Evolutionary conservation across 2,329 filamentous ascomycete species (phyloP).

Genomic region (Stylonectria norvegica): DNA sequence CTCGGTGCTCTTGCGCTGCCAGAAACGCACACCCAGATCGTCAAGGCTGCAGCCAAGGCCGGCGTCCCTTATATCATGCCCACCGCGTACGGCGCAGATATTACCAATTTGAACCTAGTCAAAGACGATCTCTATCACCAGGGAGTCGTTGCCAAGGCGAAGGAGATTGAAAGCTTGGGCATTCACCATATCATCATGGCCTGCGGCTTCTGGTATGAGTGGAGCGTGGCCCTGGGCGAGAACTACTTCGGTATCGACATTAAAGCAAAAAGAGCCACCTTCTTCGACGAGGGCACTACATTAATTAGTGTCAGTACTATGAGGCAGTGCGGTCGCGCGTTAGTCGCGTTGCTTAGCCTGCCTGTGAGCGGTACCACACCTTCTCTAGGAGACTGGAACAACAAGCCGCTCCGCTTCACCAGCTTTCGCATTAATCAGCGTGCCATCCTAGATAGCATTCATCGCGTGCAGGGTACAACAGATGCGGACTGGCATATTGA

Average conservation of each 20-base stretch:
- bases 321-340: constrained; percentile 52
- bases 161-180: neutral
- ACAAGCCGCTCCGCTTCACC: constrained; percentile 45
- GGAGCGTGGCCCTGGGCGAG: constrained; percentile 37
- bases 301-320: neutral
- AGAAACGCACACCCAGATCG: constrained; percentile 38
- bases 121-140: neutral
- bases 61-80: constrained; percentile 46
- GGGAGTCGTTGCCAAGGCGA: neutral
- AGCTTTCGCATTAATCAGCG: constrained; percentile 56
- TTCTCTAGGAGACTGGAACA: constrained; percentile 35
- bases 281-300: constrained; percentile 4
- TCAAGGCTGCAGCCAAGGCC: constrained; percentile 44
- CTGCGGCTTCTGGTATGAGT: constrained; percentile 54
- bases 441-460: constrained; percentile 58
- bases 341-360: constrained; percentile 47
- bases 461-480: constrained; percentile 53
- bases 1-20: constrained; percentile 34
- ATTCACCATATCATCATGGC: constrained; percentile 39
- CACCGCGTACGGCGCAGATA: constrained; percentile 36
- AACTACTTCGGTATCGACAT: constrained; percentile 46
- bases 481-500: constrained; percentile 58
- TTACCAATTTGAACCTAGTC: constrained; percentile 24
- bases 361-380: constrained; percentile 41
- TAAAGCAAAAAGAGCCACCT: constrained; percentile 41